phyloP scores from a whole-genome alignment of 805 yeast species.

The Candida fluviatilis region DNA sequence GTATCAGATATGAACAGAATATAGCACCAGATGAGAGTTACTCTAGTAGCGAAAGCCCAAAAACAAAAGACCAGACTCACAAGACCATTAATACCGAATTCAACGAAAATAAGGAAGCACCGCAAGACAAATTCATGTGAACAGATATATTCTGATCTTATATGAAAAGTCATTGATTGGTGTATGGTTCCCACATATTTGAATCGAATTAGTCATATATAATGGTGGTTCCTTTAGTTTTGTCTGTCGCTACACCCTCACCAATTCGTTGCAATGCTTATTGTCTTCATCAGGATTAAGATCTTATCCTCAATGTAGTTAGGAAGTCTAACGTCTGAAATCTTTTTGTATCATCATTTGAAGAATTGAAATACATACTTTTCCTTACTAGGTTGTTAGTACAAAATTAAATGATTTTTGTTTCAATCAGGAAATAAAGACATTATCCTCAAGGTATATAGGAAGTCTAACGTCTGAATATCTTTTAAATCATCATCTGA shows the following conservation, averaged over 20 bases:
- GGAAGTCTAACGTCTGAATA: constrained; percentile 42
- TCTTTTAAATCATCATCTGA: constrained; percentile 31
- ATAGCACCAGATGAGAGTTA: too few species aligned
- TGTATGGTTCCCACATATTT: too few species aligned
- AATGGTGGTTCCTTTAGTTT: background rate
- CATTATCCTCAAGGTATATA: constrained; percentile 27
- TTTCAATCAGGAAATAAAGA: constrained; percentile 25
- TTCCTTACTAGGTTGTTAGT: background rate
- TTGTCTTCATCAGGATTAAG: constrained; percentile 1
- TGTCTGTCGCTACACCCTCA: background rate
- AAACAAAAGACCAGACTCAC: too few species aligned
- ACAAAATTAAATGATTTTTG: background rate
- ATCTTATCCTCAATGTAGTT: constrained; percentile 11
- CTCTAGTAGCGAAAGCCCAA: too few species aligned
- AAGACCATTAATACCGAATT: too few species aligned
- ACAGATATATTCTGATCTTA: too few species aligned
- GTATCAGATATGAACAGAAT: background rate
- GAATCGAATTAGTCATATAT: too few species aligned
- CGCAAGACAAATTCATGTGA: too few species aligned
- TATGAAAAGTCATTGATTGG: too few species aligned
- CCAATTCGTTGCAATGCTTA: too few species aligned
- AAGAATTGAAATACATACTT: background rate
- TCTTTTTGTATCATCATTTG: constrained; percentile 31
- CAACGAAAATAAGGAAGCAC: too few species aligned
- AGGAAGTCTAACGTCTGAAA: constrained; percentile 42